A percentile compares a stretch with the other conserved stretches of the same genome.
Evolutionary conservation across 148 eudicot genomes (phyloP).

Genomic region (Agrostemma githago): DNA sequence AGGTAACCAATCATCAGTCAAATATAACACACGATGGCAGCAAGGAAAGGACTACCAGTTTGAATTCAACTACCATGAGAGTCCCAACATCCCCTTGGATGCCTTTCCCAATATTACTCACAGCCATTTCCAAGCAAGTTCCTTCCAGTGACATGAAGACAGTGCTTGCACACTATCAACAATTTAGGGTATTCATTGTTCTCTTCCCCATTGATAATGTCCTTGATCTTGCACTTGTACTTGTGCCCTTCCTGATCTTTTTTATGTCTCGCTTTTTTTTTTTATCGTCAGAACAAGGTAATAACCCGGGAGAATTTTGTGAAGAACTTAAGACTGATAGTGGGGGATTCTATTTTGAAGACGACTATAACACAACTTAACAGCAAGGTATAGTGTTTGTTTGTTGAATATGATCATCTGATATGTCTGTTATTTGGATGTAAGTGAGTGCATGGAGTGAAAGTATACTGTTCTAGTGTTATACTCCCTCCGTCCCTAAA

Average conservation of each 20-base stretch:
- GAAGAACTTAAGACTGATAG: constrained; percentile 35
- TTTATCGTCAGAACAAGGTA: constrained; percentile 28
- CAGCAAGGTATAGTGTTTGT: constrained; percentile 26
- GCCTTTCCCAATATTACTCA: constrained; percentile 68
- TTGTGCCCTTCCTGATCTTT: not conserved
- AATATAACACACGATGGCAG: constrained; percentile 30
- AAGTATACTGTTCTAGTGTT: not conserved
- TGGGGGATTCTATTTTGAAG: constrained; percentile 38
- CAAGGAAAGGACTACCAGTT: constrained; percentile 34
- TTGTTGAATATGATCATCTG: not conserved
- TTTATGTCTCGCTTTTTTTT: not conserved
- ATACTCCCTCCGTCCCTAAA: no score
- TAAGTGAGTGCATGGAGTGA: not conserved
- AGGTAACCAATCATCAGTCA: constrained; percentile 32
- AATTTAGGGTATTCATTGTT: constrained; percentile 44
- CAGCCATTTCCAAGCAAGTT: constrained; percentile 52
- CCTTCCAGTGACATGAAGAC: constrained; percentile 45
- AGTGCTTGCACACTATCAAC: constrained; percentile 43
- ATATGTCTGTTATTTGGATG: not conserved
- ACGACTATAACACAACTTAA: constrained; percentile 30
- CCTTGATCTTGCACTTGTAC: no score
- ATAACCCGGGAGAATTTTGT: constrained; percentile 34
- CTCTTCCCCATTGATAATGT: not conserved
- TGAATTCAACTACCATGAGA: constrained; percentile 34
- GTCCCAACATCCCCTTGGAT: constrained; percentile 76